These are phyloP conservation scores for Phanerochaete carnosa DNA, from an alignment of 768 basidiomycete species.

Conservation along the genomic window DNA sequence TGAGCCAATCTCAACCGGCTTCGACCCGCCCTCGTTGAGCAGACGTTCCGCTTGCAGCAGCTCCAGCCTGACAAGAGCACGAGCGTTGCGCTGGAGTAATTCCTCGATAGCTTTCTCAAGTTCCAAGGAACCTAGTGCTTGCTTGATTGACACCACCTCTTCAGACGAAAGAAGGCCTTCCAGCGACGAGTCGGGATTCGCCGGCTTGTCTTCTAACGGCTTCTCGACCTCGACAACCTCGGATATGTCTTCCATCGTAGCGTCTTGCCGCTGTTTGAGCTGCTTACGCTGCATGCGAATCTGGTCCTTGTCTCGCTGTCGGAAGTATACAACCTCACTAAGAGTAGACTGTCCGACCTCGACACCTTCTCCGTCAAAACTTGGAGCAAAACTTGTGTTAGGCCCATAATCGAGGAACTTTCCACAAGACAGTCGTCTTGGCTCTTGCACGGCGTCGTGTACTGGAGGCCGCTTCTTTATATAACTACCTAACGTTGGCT, in stretches of 20 bases:
- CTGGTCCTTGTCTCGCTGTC: slow-evolving; percentile 32
- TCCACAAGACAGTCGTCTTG: slow-evolving; percentile 59
- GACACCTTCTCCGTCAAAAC: slow-evolving; percentile 74
- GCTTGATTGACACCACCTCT: slow-evolving; percentile 55
- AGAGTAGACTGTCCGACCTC: slow-evolving; percentile 62
- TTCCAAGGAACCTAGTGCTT: slow-evolving; percentile 56
- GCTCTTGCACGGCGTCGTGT: slow-evolving; percentile 40
- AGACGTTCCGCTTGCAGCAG: slow-evolving; percentile 62
- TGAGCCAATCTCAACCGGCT: slow-evolving; percentile 56
- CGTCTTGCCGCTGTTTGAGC: background rate
- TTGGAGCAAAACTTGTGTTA: slow-evolving; percentile 73
- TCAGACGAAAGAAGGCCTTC: slow-evolving; percentile 55
- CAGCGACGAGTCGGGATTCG: slow-evolving; percentile 40
- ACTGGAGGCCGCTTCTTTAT: slow-evolving; percentile 18
- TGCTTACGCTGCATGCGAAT: background rate
- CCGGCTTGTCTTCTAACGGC: background rate
- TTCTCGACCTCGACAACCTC: slow-evolving; percentile 16
- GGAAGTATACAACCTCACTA: slow-evolving; percentile 54
- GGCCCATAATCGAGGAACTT: slow-evolving; percentile 78
- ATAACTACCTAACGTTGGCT: slow-evolving; percentile 55
- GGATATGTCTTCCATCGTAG: background rate
- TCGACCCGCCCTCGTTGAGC: slow-evolving; percentile 39
- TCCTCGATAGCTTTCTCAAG: slow-evolving; percentile 69
- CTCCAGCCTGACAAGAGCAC: slow-evolving; percentile 60
- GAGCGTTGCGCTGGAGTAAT: slow-evolving; percentile 61